Percentiles rank a stretch among this genome's conserved stretches.
Conservation (phyloP, 139 green algal species). For the Haematococcus lacustris region DNA sequence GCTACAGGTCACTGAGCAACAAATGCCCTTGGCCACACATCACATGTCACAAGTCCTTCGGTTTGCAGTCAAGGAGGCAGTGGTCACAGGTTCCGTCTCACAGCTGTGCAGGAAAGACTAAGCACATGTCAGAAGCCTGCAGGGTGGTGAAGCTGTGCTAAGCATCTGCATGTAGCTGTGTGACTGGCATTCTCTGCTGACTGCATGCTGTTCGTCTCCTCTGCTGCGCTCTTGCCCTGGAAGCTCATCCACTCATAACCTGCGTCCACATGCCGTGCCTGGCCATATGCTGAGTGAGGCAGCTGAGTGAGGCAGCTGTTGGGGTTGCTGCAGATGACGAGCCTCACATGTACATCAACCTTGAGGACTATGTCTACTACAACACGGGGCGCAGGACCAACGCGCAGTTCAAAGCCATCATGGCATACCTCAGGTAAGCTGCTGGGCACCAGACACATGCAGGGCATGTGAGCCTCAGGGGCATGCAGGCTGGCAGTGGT, state of each 20-base stretch:
- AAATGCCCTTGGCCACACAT: too few relatives aligned
- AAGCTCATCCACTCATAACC: conserved; percentile 13
- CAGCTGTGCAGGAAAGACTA: too few relatives aligned
- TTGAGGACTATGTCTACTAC: conserved; percentile 68
- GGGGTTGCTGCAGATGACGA: too few relatives aligned
- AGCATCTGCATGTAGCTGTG: not conserved
- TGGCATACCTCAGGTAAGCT: conserved; percentile 26
- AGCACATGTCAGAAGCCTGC: too few relatives aligned
- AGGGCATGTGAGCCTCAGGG: not conserved
- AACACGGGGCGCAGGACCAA: conserved; percentile 30
- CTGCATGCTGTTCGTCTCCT: not conserved
- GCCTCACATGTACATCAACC: conserved; percentile 72
- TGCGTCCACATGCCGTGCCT: not conserved
- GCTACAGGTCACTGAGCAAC: not conserved
- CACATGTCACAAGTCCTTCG: too few relatives aligned
- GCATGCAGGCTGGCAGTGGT: not conserved
- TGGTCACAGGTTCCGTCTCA: too few relatives aligned
- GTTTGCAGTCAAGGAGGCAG: too few relatives aligned
- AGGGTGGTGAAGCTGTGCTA: not conserved
- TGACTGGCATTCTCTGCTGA: not conserved
- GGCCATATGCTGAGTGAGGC: not conserved
- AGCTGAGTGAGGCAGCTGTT: not conserved
- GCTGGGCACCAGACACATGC: not conserved
- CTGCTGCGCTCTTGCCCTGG: not conserved
- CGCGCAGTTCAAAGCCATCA: conserved; percentile 24